Base-by-base conservation (phyloP, 2,329 filamentous ascomycete genomes). In the Talaromyces islandicus region DNA sequence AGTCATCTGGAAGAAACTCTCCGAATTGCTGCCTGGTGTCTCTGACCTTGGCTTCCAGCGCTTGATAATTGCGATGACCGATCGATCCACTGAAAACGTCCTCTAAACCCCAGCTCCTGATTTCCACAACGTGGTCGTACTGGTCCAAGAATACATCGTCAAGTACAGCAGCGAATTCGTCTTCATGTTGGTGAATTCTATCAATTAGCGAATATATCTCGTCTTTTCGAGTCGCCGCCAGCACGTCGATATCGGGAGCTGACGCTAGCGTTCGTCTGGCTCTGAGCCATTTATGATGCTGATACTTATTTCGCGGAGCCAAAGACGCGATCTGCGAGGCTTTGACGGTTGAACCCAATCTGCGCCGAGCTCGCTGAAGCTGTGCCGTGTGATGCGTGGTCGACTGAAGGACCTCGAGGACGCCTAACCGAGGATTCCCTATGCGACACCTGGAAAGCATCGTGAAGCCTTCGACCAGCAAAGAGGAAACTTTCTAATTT, bases 21-120 rank as follows among this genome's bases (percentile, higher is more conserved):
- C 91, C 88, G 72, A 91, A 95, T 9, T 85, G 81, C 64, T 90
- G 87, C 67, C 88, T 85, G 38, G 90, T 88, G 65, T 85, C 81
- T 59, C 89, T 85, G 32, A 91, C 91, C 60, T 70, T 72, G 27
- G 67, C 65, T 58, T 75, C 71, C 38, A 74, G 57, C 5, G 69
- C 68, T 54, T 72, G 66, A 35, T 68, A 60, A 57, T 73, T 70
- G 53, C 69, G 69, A 50, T 72, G 65, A 29, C 69, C 68, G 50
- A 75, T 64, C 17, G 69, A 64, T 14, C 69, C 64, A 43, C 63
- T 67, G 25, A 75, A 64, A 4, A 64, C 67, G 30, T 73, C 64
- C 24, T 70, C 64, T 25, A 71, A 59, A 17, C 69, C 69, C 25
- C 68, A 60, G n/a, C 65, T 64, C 21, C 71, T 64, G 7, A 65